These are phyloP conservation scores for Alisma plantagoaquatica DNA, from an alignment of 106 monocot genomes.

Conservation along the genomic window DNA sequence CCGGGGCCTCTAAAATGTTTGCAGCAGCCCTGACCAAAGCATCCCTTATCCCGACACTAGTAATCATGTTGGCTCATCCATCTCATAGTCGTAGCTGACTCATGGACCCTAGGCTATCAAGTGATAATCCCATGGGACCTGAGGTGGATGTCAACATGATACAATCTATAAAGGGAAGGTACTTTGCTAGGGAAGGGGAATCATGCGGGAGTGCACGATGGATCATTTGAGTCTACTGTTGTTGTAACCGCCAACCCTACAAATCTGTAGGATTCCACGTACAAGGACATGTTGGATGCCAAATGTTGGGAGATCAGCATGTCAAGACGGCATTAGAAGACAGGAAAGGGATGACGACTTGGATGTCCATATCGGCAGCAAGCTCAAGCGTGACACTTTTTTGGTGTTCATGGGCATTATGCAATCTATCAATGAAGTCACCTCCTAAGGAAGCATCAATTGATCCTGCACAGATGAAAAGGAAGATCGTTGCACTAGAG, in stretches of 20 bases:
- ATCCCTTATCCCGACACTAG: constrained; percentile 92
- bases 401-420: constrained; percentile 88
- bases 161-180: constrained; percentile 67
- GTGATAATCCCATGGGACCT: constrained; percentile 4
- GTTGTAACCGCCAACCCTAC: constrained; percentile 75
- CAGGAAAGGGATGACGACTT: constrained; percentile 80
- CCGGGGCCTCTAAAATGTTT: too few species aligned
- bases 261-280: constrained; percentile 88
- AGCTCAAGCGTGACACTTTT: constrained; percentile 79
- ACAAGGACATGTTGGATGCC: constrained; percentile 99
- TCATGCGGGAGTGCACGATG: constrained; percentile 29
- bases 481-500: constrained; percentile 91
- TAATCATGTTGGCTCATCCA: constrained; percentile 92
- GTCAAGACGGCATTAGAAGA: constrained; percentile 96
- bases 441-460: constrained; percentile 73
- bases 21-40: too few species aligned
- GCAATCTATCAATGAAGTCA: constrained; percentile 95
- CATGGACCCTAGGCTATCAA: constrained; percentile 74
- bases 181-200: constrained; percentile 12
- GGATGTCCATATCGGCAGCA: constrained; percentile 89
- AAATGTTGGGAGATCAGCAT: constrained; percentile 99
- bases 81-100: constrained; percentile 94
- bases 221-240: constrained; percentile 75
- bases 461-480: constrained; percentile 70
- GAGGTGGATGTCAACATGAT: constrained; percentile 34